Conservation (phyloP, 768 basidiomycete genomes). For the Suillus brevipes region DNA sequence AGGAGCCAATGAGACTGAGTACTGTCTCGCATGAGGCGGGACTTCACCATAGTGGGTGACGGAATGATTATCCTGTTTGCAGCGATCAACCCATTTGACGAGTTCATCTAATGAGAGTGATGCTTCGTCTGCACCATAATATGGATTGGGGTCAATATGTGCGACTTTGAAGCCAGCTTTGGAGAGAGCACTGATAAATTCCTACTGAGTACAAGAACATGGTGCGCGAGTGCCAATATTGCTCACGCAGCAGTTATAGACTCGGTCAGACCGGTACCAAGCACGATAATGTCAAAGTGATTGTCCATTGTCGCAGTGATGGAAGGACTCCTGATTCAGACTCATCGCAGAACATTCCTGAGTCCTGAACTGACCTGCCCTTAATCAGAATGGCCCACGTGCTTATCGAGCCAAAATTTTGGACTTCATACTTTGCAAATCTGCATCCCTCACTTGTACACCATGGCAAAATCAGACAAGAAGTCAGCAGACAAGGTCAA, state of each 20-base stretch:
- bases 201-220: slow-evolving; percentile 2
- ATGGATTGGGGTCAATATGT: slow-evolving; percentile 80
- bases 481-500: slow-evolving; percentile 33
- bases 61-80: slow-evolving; percentile 18
- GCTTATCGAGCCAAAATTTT: slow-evolving; percentile 19
- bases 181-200: slow-evolving; percentile 68
- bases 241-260: slow-evolving; percentile 89
- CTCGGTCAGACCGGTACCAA: slow-evolving; percentile 82
- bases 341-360: too few relatives aligned
- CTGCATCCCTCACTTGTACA: slow-evolving; percentile 8
- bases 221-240: slow-evolving; percentile 9
- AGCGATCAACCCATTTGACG: slow-evolving; percentile 59
- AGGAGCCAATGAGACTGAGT: slow-evolving; percentile 84
- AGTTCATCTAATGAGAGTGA: slow-evolving; percentile 83
- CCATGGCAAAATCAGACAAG: slow-evolving; percentile 44
- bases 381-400: slow-evolving; percentile 27
- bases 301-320: slow-evolving; percentile 31
- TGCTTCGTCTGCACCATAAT: slow-evolving; percentile 86
- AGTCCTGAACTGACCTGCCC: slow-evolving; percentile 23
- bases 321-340: neutral
- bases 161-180: slow-evolving; percentile 87
- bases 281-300: slow-evolving; percentile 63
- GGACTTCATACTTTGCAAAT: neutral
- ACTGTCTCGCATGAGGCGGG: slow-evolving; percentile 67
- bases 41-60: slow-evolving; percentile 44